Conservation (phyloP, 2,329 filamentous ascomycete species). For the Cytospora chrysosperma region DNA sequence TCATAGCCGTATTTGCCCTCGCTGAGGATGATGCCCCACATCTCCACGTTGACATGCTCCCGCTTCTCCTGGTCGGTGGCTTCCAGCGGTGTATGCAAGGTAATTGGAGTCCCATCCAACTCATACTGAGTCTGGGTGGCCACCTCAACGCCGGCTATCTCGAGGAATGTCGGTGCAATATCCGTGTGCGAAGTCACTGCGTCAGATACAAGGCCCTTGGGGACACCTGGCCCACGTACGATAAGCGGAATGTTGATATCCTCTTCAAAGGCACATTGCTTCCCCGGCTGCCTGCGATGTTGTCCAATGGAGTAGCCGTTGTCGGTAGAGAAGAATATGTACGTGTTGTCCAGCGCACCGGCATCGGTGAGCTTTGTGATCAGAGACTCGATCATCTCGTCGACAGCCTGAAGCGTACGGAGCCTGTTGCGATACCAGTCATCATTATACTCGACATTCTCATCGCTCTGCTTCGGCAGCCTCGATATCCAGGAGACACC, state of each 20-base stretch:
- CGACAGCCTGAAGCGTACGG: constrained; percentile 41
- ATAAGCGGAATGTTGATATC: constrained; percentile 46
- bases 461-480: background rate
- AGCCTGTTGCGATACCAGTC: constrained; percentile 47
- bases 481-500: constrained; percentile 34
- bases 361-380: constrained; percentile 29
- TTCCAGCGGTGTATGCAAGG: background rate
- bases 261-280: constrained; percentile 46
- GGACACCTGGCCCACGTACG: constrained; percentile 44
- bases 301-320: constrained; percentile 15
- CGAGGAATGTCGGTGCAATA: constrained; percentile 44
- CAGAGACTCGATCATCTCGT: constrained; percentile 42
- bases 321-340: constrained; percentile 12
- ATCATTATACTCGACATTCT: background rate
- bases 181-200: constrained; percentile 45
- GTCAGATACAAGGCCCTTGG: constrained; percentile 33
- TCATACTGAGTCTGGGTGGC: background rate
- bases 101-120: background rate
- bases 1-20: constrained; percentile 34
- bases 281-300: constrained; percentile 30
- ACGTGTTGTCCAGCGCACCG: constrained; percentile 14
- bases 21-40: constrained; percentile 46
- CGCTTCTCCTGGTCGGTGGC: constrained; percentile 33
- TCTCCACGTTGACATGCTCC: constrained; percentile 59
- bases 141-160: constrained; percentile 30